phyloP scores from a whole-genome alignment of 148 eudicot species.

The Rhododendron simsii region DNA sequence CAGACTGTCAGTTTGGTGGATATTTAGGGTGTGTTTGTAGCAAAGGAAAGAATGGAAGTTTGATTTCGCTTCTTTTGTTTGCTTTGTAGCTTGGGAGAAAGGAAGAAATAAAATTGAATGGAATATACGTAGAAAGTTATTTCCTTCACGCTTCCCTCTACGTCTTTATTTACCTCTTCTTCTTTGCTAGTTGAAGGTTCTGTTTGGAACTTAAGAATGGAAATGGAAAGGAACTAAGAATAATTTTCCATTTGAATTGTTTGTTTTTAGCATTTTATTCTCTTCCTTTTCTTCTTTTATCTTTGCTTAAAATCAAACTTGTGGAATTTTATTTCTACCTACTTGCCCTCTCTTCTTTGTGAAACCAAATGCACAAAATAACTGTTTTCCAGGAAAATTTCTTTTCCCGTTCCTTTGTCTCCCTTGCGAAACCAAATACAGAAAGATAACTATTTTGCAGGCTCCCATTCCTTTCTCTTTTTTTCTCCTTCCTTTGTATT shows the following conservation, averaged over 20 bases:
- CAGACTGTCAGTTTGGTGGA: background rate
- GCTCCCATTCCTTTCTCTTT: background rate
- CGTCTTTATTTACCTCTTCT: background rate
- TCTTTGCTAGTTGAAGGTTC: background rate
- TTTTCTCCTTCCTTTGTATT: background rate
- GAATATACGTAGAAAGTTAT: background rate
- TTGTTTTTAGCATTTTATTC: background rate
- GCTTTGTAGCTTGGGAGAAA: background rate
- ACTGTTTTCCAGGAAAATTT: background rate
- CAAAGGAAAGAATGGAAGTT: background rate
- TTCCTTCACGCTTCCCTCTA: background rate
- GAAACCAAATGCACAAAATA: background rate
- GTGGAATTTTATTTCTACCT: background rate
- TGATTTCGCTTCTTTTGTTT: background rate
- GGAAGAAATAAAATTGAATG: background rate
- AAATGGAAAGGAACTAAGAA: background rate
- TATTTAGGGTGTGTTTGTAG: background rate
- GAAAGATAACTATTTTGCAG: background rate
- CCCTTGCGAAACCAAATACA: background rate
- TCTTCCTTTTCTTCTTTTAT: background rate
- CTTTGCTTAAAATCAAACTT: background rate
- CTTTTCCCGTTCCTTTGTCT: background rate
- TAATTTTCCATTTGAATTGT: background rate
- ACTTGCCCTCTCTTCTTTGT: background rate
- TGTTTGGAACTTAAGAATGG: background rate